Evolutionary conservation across 108 stramenopile genomes (phyloP), one percentile per base, ranked within the genome.

Genomic region (Pseudonitzschia multistriata): DNA sequence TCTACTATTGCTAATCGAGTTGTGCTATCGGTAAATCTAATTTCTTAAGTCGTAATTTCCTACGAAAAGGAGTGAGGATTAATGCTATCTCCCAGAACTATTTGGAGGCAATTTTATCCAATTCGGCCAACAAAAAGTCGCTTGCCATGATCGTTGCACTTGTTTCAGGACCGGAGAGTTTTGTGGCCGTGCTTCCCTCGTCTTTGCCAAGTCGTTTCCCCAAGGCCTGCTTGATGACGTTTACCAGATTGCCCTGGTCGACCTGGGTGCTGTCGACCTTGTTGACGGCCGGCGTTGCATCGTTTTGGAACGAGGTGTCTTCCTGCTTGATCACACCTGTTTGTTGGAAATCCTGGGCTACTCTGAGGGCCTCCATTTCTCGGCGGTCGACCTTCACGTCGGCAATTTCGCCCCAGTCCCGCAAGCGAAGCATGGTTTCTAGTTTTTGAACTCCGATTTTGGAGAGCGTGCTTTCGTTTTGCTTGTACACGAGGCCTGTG

Each of bases 401-500:
- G 3, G 79, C 81, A 36, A 95, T 75, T 19, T 77, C 87, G 31
- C 52, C 56, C 97, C 97, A 98, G 69, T 98, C 88, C 10, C 95
- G 83, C 22, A 79, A 62, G 31, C 96, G 89, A 49, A 98, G 76
- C 96, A 96, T 96, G 35, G 81, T 83, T 68, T 97, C 96, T 31
- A 98, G 81, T 34, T 81, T 59, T 17, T 81, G 75, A 21, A 82
- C 82, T 27, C 96, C 96, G 30, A 98, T 79, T 6, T 72, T 39
- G 28, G 65, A 64, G 10, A 98, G 78, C 6, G 93, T 96, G 74
- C 95, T 95, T 80, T 97, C 96, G 71, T 98, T 98, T 80, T 98
- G 92, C 70, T 88, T 85, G 80, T 98, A 98, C 14, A 98, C 97
- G 28, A 95, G 74, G 25, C 91, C 97, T 19, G 97, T 98, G 25